A percentile compares a stretch with the other conserved stretches of the same genome.
Conservation (phyloP, 1,284 basidiomycete genomes). For the Boletellus deceptivus region DNA sequence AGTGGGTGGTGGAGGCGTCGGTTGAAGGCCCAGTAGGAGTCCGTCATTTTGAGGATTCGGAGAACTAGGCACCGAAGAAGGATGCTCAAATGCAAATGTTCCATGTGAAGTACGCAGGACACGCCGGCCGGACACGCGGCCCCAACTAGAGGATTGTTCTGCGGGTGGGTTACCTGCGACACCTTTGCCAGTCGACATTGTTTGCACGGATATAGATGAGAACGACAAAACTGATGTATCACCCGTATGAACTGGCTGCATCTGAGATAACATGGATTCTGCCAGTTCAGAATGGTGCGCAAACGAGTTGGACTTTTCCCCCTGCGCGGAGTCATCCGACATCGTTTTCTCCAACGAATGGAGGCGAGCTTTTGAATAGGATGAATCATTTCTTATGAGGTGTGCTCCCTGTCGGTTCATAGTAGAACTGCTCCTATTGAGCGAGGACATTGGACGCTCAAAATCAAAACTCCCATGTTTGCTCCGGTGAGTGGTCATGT, state of each 20-base stretch:
- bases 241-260: slow-evolving; percentile 24
- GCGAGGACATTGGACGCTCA: slow-evolving; percentile 51
- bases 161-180: slow-evolving; percentile 7
- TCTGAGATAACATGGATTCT: slow-evolving; percentile 22
- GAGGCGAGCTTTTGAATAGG: slow-evolving; percentile 14
- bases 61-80: slow-evolving; percentile 40
- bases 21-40: not conserved
- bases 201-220: slow-evolving; percentile 33
- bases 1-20: slow-evolving; percentile 9
- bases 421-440: slow-evolving; percentile 32
- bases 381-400: slow-evolving; percentile 3
- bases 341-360: slow-evolving; percentile 24
- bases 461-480: slow-evolving; percentile 73
- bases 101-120: slow-evolving; percentile 34
- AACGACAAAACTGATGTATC: slow-evolving; percentile 32
- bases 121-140: slow-evolving; percentile 31
- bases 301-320: slow-evolving; percentile 11
- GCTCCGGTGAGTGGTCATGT: slow-evolving; percentile 36
- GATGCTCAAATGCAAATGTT: slow-evolving; percentile 43
- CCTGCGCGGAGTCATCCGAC: slow-evolving; percentile 27
- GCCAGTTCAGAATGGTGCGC: slow-evolving; percentile 9
- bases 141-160: slow-evolving; percentile 35
- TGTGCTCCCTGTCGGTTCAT: slow-evolving; percentile 18
- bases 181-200: slow-evolving; percentile 31
- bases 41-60: slow-evolving; percentile 24